Conservation (phyloP, 768 basidiomycete genomes). For the Collybia sordida region DNA sequence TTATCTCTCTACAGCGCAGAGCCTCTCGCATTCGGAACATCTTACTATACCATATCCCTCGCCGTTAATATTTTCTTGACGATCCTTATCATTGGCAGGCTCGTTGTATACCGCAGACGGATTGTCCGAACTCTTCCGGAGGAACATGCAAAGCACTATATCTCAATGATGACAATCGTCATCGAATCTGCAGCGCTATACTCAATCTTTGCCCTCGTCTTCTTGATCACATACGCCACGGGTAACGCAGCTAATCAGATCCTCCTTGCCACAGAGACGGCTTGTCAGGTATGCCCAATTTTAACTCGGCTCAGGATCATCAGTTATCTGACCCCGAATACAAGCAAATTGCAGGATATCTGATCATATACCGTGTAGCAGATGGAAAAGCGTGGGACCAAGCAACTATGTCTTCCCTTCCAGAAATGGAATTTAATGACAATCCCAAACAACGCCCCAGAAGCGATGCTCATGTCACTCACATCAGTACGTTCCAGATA, state of each 20-base stretch:
- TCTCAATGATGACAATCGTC: conserved; percentile 34
- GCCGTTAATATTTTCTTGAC: conserved; percentile 40
- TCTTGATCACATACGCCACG: conserved; percentile 40
- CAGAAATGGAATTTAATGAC: too few relatives aligned
- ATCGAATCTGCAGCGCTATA: conserved; percentile 46
- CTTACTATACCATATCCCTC: conserved; percentile 38
- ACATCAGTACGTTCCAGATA: too few relatives aligned
- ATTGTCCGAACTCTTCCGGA: conserved; percentile 27
- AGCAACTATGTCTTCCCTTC: not conserved
- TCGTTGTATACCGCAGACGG: conserved; percentile 29
- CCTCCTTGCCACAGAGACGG: too few relatives aligned
- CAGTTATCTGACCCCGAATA: too few relatives aligned
- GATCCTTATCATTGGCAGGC: conserved; percentile 31
- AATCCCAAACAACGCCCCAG: too few relatives aligned
- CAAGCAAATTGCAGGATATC: conserved; percentile 30
- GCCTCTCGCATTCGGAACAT: conserved; percentile 33
- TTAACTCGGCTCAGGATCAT: too few relatives aligned
- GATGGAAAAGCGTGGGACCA: conserved; percentile 43
- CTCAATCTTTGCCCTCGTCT: conserved; percentile 34
- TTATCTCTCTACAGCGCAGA: conserved; percentile 36
- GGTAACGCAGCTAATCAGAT: too few relatives aligned
- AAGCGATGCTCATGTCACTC: too few relatives aligned
- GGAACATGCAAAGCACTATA: conserved; percentile 32
- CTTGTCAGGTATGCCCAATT: too few relatives aligned
- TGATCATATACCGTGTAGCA: conserved; percentile 48